A percentile compares a stretch with the other conserved stretches of the same genome.
Conservation (phyloP, 177 flowering plant genomes). For the Vitis hybrid region DNA sequence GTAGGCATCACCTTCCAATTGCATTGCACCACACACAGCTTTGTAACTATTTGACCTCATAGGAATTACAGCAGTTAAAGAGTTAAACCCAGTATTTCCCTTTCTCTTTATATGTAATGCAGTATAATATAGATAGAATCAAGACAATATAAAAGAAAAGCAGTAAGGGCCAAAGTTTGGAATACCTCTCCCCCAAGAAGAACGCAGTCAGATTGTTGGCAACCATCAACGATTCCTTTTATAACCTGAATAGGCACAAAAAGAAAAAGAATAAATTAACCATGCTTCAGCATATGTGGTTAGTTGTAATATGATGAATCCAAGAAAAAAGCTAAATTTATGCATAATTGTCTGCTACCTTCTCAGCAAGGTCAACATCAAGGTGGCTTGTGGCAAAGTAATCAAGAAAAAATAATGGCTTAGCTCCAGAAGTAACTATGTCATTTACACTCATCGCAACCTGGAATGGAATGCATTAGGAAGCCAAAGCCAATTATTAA, state of each 20-base stretch:
- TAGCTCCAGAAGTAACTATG: slow-evolving; percentile 96
- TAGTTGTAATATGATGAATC: too few species aligned
- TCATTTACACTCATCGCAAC: slow-evolving; percentile 99
- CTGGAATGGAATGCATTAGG: slow-evolving; percentile 34
- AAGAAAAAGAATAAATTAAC: background rate
- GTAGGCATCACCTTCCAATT: too few species aligned
- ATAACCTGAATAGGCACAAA: slow-evolving; percentile 53
- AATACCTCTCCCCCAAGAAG: slow-evolving; percentile 96
- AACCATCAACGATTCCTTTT: slow-evolving; percentile 92
- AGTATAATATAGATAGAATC: too few species aligned
- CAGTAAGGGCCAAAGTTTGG: background rate
- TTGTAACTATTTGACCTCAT: too few species aligned
- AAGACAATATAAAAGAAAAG: background rate
- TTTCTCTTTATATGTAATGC: too few species aligned
- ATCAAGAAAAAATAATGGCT: slow-evolving; percentile 92
- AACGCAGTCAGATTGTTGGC: slow-evolving; percentile 77
- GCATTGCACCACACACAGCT: too few species aligned
- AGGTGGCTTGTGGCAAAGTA: slow-evolving; percentile 94
- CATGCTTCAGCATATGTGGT: background rate
- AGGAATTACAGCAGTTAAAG: too few species aligned
- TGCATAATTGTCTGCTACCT: slow-evolving; percentile 39
- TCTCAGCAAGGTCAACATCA: slow-evolving; percentile 97
- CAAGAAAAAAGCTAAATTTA: background rate
- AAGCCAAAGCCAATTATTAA: background rate
- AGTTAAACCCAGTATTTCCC: too few species aligned